Conservation (phyloP, 768 basidiomycete genomes). For the Cystobasidium ongulense region DNA sequence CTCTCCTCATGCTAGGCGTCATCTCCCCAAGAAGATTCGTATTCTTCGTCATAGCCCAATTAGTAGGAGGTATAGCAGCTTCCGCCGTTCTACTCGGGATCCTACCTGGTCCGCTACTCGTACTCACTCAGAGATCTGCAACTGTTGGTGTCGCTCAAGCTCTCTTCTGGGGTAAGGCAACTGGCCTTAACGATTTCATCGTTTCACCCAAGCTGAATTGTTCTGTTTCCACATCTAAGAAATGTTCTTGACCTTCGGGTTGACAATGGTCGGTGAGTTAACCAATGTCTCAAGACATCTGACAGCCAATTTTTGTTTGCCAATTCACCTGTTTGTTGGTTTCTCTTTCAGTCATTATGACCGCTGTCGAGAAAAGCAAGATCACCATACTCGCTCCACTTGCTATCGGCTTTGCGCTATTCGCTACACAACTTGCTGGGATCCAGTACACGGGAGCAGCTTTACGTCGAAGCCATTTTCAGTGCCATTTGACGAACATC, state of each 20-base stretch:
- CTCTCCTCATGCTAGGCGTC: not conserved
- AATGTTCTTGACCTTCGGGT: conserved; percentile 26
- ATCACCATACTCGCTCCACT: conserved; percentile 2
- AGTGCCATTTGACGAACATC: no score
- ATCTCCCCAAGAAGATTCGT: conserved; percentile 21
- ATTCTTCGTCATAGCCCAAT: conserved; percentile 4
- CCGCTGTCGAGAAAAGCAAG: conserved; percentile 17
- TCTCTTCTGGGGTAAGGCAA: conserved; percentile 10
- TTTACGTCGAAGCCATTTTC: not conserved
- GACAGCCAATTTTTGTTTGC: not conserved
- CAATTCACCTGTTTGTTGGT: not conserved
- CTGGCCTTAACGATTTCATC: not conserved
- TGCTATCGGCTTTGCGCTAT: conserved; percentile 23
- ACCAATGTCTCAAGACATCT: not conserved
- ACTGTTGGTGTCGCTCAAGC: not conserved
- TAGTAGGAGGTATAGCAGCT: conserved; percentile 24
- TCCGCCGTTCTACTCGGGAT: not conserved
- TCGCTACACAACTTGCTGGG: conserved; percentile 25
- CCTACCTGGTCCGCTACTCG: conserved; percentile 12
- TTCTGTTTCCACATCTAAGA: not conserved
- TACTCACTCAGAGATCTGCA: not conserved
- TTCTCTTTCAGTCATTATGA: not conserved
- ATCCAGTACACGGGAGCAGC: conserved; percentile 20
- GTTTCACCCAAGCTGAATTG: not conserved
- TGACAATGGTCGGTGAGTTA: conserved; percentile 17